These are phyloP conservation scores for Dactylonectria estremocensis DNA, from an alignment of 2,329 filamentous ascomycete genomes.

Conservation along the genomic window DNA sequence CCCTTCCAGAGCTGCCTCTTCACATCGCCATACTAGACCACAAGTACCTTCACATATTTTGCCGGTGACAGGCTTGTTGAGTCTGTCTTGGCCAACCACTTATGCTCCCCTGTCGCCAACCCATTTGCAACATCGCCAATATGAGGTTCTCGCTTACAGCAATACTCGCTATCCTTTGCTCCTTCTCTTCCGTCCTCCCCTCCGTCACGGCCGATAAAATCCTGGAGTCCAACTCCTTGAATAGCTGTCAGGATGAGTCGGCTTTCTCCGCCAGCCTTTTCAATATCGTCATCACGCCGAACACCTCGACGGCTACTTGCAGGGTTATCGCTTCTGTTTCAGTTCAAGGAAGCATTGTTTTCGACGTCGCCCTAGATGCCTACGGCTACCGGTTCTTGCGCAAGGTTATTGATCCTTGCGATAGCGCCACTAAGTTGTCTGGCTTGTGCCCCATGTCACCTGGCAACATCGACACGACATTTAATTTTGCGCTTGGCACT, in stretches of 20 bases:
- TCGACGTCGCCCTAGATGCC: conserved; percentile 82
- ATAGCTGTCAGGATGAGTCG: conserved; percentile 86
- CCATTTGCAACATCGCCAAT: conserved; percentile 1
- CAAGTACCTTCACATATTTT: not conserved
- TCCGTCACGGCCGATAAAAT: conserved; percentile 69
- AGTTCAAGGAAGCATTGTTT: conserved; percentile 84
- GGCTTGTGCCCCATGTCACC: conserved; percentile 93
- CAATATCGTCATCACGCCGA: conserved; percentile 84
- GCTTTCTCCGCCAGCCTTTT: conserved; percentile 91
- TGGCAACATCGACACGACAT: conserved; percentile 82
- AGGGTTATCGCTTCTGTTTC: conserved; percentile 86
- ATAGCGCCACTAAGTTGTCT: conserved; percentile 66
- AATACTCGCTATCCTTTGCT: conserved; percentile 31
- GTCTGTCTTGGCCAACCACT: not conserved
- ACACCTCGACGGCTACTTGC: conserved; percentile 80
- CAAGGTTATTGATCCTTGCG: conserved; percentile 82
- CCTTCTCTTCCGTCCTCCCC: conserved; percentile 30
- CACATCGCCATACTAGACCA: not conserved
- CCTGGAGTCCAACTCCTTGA: conserved; percentile 87
- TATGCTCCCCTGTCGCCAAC: too few relatives aligned
- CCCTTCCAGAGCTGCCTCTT: not conserved
- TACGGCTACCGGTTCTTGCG: conserved; percentile 85
- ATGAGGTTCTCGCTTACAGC: conserved; percentile 33
- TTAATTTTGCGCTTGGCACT: conserved; percentile 74
- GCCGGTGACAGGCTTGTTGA: not conserved